Evolutionary conservation across 2,329 filamentous ascomycete genomes (phyloP).

Genomic region (Fusarium fracticaudum): DNA sequence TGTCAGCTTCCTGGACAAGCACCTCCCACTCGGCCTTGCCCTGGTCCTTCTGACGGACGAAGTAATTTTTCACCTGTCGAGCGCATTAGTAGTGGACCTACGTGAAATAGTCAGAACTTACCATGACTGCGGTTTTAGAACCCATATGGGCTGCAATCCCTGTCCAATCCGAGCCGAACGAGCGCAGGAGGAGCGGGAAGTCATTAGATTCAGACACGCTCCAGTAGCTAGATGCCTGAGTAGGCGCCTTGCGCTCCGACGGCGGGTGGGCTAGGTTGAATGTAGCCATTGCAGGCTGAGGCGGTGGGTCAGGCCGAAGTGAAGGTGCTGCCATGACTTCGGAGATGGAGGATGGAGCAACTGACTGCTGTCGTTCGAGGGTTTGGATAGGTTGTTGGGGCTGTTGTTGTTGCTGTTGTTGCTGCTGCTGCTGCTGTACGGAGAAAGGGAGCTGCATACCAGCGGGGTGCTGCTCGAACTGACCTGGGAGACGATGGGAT

Average conservation of each 20-base stretch:
- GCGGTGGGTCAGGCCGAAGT: slow-evolving; percentile 63
- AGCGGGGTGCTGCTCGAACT: slow-evolving; percentile 55
- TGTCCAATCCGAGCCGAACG: slow-evolving; percentile 83
- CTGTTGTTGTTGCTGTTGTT: slow-evolving; percentile 29
- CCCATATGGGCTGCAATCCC: slow-evolving; percentile 82
- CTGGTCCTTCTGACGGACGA: slow-evolving; percentile 69
- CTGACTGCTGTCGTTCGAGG: slow-evolving; percentile 50
- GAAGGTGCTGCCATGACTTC: slow-evolving; percentile 68
- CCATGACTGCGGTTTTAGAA: slow-evolving; percentile 88
- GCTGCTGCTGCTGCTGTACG: slow-evolving; percentile 37
- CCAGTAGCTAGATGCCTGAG: slow-evolving; percentile 84
- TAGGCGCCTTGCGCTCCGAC: slow-evolving; percentile 60
- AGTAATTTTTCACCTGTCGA: slow-evolving; percentile 74
- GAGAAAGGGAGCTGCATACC: slow-evolving; percentile 56
- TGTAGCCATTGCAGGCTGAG: slow-evolving; percentile 58
- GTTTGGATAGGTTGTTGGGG: slow-evolving; percentile 35
- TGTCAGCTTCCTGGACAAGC: slow-evolving; percentile 69
- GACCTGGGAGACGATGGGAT: slow-evolving; percentile 51
- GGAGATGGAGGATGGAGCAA: slow-evolving; percentile 53
- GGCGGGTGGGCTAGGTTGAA: slow-evolving; percentile 60
- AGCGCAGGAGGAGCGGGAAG: slow-evolving; percentile 75
- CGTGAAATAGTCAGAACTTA: slow-evolving; percentile 51
- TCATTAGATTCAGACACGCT: slow-evolving; percentile 83
- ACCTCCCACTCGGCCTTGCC: slow-evolving; percentile 67
- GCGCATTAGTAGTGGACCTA: slow-evolving; percentile 11